phyloP scores from a whole-genome alignment of 371 early-diverging fungal species.

The Phascolomyces articulosus region DNA sequence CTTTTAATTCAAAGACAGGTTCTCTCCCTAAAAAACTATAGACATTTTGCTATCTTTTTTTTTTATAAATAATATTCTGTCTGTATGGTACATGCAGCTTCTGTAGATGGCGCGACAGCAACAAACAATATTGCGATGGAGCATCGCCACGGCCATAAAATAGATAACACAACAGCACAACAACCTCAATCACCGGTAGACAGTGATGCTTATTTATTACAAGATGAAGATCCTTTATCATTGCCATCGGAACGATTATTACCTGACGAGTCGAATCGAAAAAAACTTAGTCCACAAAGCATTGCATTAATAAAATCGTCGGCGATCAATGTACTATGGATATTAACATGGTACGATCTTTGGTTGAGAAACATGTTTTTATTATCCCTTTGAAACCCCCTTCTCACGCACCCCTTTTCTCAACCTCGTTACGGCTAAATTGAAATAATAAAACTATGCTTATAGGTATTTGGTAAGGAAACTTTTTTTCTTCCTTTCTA shows the following conservation, averaged over 20 bases:
- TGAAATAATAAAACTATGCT: background rate
- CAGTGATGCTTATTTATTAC: slow-evolving; percentile 6
- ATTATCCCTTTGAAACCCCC: background rate
- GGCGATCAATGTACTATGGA: slow-evolving; percentile 48
- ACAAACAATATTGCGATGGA: background rate
- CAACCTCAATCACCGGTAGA: slow-evolving; percentile 9
- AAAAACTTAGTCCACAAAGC: slow-evolving; percentile 14
- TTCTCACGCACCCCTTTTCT: background rate
- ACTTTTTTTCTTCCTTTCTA: background rate
- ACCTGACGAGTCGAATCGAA: background rate
- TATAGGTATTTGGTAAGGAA: slow-evolving; percentile 38
- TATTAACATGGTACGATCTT: slow-evolving; percentile 53
- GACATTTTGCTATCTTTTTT: background rate
- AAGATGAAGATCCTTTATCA: slow-evolving; percentile 26
- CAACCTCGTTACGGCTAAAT: background rate
- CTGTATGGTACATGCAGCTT: slow-evolving; percentile 1
- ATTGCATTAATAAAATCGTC: slow-evolving; percentile 32
- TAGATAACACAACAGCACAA: background rate
- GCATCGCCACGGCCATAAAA: background rate
- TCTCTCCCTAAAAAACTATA: too few relatives aligned
- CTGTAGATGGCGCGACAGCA: background rate
- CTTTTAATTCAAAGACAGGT: too few relatives aligned
- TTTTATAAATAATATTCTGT: background rate
- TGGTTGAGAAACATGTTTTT: too few relatives aligned
- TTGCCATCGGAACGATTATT: slow-evolving; percentile 23